phyloP scores from a whole-genome alignment of 768 basidiomycete genomes.

The Amanita rubescens region DNA sequence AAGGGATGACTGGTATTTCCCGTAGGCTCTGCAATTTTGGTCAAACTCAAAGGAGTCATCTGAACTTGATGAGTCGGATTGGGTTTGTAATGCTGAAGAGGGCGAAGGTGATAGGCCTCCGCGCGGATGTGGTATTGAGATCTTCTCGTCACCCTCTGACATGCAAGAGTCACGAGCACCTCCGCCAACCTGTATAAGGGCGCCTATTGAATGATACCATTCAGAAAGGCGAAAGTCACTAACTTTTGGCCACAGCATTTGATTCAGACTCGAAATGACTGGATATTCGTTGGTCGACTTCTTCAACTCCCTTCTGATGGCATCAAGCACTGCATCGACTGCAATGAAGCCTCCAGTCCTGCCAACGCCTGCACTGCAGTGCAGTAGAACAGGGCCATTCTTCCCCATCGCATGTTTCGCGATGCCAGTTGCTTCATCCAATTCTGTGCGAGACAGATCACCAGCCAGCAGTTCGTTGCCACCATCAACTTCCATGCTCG shows the following conservation, averaged over 20 bases:
- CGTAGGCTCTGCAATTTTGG: slow-evolving; percentile 12
- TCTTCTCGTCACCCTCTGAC: neutral
- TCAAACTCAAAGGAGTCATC: slow-evolving; percentile 13
- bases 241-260: neutral
- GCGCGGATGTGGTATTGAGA: neutral
- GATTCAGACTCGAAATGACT: neutral
- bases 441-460: slow-evolving; percentile 23
- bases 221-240: neutral
- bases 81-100: slow-evolving; percentile 7
- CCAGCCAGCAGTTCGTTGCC: slow-evolving; percentile 6
- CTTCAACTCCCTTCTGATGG: slow-evolving; percentile 48
- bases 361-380: slow-evolving; percentile 94
- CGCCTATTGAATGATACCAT: neutral
- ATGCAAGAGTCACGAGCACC: neutral
- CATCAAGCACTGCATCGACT: slow-evolving; percentile 80
- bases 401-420: slow-evolving; percentile 41
- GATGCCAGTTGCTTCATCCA: slow-evolving; percentile 52
- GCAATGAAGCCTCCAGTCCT: slow-evolving; percentile 92
- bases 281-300: neutral
- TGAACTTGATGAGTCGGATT: slow-evolving; percentile 17
- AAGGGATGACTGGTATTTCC: slow-evolving; percentile 18
- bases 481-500: slow-evolving; percentile 1
- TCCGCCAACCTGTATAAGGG: neutral
- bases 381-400: slow-evolving; percentile 62
- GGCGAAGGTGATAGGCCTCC: neutral